Percentiles rank a stretch among this genome's conserved stretches.
These are phyloP conservation scores for Claviceps capensis DNA, from an alignment of 2,329 filamentous ascomycete species.

Conservation along the genomic window DNA sequence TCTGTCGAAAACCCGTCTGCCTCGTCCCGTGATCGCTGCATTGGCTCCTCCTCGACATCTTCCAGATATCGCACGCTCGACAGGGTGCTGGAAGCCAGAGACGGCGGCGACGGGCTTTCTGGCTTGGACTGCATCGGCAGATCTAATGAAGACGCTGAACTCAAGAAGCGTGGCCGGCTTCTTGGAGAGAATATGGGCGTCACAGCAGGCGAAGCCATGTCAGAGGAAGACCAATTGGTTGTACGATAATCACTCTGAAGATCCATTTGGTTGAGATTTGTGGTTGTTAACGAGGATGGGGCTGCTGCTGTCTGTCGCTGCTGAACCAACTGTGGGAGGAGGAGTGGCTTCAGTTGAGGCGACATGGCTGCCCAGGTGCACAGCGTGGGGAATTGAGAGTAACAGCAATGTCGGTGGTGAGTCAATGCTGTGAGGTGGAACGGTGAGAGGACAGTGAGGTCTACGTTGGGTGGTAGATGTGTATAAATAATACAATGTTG, in stretches of 20 bases:
- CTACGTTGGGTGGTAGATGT: too few species aligned
- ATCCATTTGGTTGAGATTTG: constrained; percentile 20
- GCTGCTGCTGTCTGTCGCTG: constrained; percentile 7
- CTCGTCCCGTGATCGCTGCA: constrained; percentile 55
- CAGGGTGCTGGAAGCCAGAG: constrained; percentile 26
- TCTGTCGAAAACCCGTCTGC: constrained; percentile 10
- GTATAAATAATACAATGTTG: too few species aligned
- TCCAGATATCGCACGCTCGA: constrained; percentile 55
- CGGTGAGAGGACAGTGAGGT: background rate
- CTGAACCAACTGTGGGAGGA: constrained; percentile 5
- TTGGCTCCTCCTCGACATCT: constrained; percentile 72
- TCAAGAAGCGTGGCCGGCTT: constrained; percentile 51
- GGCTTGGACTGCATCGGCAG: constrained; percentile 27
- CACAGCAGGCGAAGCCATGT: constrained; percentile 49
- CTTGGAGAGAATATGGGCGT: constrained; percentile 57
- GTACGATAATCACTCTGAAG: constrained; percentile 28
- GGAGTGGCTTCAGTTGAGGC: constrained; percentile 6
- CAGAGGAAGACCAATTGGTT: constrained; percentile 47
- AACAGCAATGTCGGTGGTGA: constrained; percentile 1
- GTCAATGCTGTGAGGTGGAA: background rate
- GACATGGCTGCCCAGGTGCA: constrained; percentile 3
- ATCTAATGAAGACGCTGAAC: constrained; percentile 67
- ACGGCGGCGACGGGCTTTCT: constrained; percentile 11
- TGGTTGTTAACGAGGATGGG: constrained; percentile 17
- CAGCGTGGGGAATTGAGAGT: constrained; percentile 1